Evolutionary conservation across 331 rosid species (phyloP), one percentile per base, ranked within the genome.

Genomic region (Cucumis variabilis): DNA sequence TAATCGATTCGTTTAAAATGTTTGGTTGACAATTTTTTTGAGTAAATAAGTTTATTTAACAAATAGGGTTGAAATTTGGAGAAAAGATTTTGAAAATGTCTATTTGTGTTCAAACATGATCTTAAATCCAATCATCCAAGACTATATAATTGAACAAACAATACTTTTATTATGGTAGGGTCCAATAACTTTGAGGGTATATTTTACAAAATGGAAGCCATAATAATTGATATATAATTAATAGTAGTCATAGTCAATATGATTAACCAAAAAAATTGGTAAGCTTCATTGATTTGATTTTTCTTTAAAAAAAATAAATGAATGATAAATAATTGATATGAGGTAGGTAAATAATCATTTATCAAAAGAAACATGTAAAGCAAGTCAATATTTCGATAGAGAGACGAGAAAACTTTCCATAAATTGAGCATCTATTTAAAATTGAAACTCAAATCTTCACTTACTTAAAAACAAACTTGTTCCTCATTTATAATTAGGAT

Each of bases 201-300:
- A 70, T 70, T 70, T 21, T 15, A 70, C 75, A 28, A 15, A 27
- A 15, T 69, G 37, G 3, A 27, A 28, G 1, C 20, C 37, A 69
- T 69, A 14, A 69, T 69, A 14, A 53, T 53, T 53, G 60, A 53
- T 53, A 5, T 37, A 37, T 37, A 37, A 37, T 37, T 37, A 3
- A 53, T 53, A 53, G 6, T 53, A 53, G 15, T 13, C 71, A 23
- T n/a, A n/a, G 14, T 67, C 72, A 67, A 25, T 69, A 28, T 70
- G 75, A 70, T 28, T 70, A 27, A 70, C 46, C 75, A 27, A 70
- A 70, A 70, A 70, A 70, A 70, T 70, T 70, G 75, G 75, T 7
- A 15, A 70, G 75, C 28, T 13, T 70, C 46, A 70, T 27, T 70
- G 41, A 25, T 44, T 68, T 15, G 44, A 55, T 58, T 58, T 16